Conservation (phyloP, 306 rosid genomes). For the Cucurbita ficifolia region DNA sequence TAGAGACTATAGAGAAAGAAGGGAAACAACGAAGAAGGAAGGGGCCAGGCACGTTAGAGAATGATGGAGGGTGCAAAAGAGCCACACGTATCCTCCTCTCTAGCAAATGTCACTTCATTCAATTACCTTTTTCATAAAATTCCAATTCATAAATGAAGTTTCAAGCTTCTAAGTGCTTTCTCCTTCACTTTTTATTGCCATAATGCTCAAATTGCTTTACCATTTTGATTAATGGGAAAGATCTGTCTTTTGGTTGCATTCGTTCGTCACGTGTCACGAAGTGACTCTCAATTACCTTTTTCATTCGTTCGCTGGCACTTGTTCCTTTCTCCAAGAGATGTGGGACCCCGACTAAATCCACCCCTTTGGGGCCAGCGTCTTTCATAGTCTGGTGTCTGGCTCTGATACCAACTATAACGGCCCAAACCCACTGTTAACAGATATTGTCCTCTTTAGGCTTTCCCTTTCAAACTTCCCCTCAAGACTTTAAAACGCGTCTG, state of each 20-base stretch:
- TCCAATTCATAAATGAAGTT: background rate
- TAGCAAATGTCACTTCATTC: background rate
- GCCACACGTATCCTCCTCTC: background rate
- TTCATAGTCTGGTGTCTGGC: too few relatives aligned
- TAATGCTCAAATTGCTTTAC: background rate
- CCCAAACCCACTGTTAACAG: too few relatives aligned
- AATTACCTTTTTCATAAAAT: background rate
- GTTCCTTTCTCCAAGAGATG: too few relatives aligned
- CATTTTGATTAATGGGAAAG: background rate
- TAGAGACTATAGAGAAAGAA: background rate
- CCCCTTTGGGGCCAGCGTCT: fast-evolving
- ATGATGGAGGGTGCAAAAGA: background rate
- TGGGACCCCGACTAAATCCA: too few relatives aligned
- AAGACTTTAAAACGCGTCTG: too few relatives aligned
- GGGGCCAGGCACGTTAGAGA: background rate
- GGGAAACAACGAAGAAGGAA: background rate
- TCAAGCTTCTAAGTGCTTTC: background rate
- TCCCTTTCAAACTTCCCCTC: too few relatives aligned
- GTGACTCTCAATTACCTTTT: too few relatives aligned
- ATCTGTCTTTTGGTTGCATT: background rate
- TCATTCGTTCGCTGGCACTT: too few relatives aligned
- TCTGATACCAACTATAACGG: too few relatives aligned
- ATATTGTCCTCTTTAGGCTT: too few relatives aligned
- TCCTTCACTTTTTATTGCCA: background rate
- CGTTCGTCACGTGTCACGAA: too few relatives aligned